phyloP scores from a whole-genome alignment of 805 yeast genomes.

The Lachancea kluyveri region DNA sequence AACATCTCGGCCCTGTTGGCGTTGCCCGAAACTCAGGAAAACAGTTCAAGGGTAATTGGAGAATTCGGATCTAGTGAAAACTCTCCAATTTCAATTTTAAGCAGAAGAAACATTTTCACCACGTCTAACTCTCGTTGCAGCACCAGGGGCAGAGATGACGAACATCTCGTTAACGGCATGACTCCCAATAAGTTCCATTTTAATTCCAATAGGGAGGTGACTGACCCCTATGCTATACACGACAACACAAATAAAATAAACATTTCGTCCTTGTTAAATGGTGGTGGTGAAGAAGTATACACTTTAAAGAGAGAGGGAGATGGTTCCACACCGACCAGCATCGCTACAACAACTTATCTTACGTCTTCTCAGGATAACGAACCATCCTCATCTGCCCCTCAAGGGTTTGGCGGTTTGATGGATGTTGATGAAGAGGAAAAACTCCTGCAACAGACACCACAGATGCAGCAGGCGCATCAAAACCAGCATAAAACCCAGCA shows the following conservation, averaged over 20 bases:
- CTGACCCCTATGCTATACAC: conserved; percentile 21
- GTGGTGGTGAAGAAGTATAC: conserved; percentile 21
- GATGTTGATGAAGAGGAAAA: conserved; percentile 5
- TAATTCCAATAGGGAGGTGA: conserved; percentile 17
- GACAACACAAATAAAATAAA: conserved; percentile 15
- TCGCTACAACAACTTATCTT: no score
- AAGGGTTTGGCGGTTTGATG: conserved; percentile 1
- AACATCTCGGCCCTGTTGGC: conserved; percentile 6
- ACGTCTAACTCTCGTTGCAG: conserved; percentile 14
- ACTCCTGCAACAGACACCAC: no score
- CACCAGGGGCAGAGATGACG: no score
- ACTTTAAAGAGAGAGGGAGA: conserved; percentile 13
- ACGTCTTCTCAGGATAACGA: conserved; percentile 3
- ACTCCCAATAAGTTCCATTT: conserved; percentile 22
- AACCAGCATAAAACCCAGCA: no score
- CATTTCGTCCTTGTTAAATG: conserved; percentile 24
- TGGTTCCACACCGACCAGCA: no score
- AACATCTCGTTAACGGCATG: no score
- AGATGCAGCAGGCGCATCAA: no score
- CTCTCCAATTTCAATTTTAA: conserved; percentile 15
- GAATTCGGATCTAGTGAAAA: no score
- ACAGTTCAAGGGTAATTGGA: no score
- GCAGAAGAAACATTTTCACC: conserved; percentile 15
- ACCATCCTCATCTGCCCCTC: conserved; percentile 6
- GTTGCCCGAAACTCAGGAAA: conserved; percentile 3